Conservation (phyloP, 148 eudicot species). For the Silene latifolia region DNA sequence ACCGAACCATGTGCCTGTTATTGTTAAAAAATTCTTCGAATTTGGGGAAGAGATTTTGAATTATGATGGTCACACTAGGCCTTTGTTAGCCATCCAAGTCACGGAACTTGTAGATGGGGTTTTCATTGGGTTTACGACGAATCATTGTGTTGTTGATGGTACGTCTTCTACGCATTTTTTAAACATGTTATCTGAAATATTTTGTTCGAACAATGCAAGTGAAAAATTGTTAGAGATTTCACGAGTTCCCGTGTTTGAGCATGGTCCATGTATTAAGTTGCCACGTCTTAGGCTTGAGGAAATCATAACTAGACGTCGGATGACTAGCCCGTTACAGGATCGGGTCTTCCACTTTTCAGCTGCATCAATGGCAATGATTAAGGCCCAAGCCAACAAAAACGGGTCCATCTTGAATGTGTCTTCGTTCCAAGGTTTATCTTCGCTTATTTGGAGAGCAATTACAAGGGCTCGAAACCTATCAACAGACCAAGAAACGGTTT, state of each 20-base stretch:
- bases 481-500: constrained; percentile 39
- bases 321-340: neutral
- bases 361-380: neutral
- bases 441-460: constrained; percentile 67
- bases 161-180: constrained; percentile 11
- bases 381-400: constrained; percentile 28
- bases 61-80: constrained; percentile 37
- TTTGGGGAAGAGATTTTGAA: constrained; percentile 22
- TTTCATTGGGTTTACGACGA: constrained; percentile 15
- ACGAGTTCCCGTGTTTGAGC: neutral
- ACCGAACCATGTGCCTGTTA: constrained; percentile 1
- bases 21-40: constrained; percentile 25
- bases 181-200: constrained; percentile 3
- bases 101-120: constrained; percentile 20
- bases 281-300: neutral
- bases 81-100: constrained; percentile 43
- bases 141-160: constrained; percentile 17
- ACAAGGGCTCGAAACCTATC: constrained; percentile 47
- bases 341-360: constrained; percentile 20
- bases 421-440: constrained; percentile 60
- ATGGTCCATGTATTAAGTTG: neutral
- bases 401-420: constrained; percentile 37
- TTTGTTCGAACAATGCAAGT: neutral
- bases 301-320: neutral
- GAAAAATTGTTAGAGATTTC: neutral